phyloP scores from a whole-genome alignment of 257 asterid species.

The Cruciata laevipes region DNA sequence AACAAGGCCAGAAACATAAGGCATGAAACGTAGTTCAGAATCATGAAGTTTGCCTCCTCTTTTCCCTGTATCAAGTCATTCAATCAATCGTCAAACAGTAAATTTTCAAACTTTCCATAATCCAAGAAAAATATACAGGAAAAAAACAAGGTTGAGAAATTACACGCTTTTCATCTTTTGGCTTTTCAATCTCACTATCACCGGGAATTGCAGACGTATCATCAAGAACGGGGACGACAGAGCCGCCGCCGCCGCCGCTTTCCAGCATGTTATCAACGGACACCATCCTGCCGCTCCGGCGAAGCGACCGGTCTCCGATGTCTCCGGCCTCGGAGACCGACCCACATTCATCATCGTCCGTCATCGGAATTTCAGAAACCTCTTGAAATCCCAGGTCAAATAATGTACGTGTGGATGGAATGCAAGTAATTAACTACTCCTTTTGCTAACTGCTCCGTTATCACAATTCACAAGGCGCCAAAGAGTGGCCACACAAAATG shows the following conservation, averaged over 20 bases:
- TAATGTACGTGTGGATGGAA: no score
- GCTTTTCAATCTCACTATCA: neutral
- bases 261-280: constrained; percentile 35
- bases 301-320: constrained; percentile 79
- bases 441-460: no score
- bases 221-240: constrained; percentile 40
- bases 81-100: neutral
- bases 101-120: neutral
- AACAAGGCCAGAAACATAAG: constrained; percentile 18
- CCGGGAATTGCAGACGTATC: constrained; percentile 18
- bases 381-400: no score
- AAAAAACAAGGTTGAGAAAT: neutral
- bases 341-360: constrained; percentile 33
- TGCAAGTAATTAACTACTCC: no score
- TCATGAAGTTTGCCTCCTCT: constrained; percentile 6
- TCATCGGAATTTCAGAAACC: constrained; percentile 12
- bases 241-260: constrained; percentile 15
- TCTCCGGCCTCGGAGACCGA: constrained; percentile 86
- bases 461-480: no score
- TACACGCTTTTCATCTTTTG: neutral
- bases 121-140: neutral
- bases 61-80: constrained; percentile 14
- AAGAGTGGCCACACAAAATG: no score
- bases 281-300: constrained; percentile 49
- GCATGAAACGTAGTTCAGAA: constrained; percentile 18